phyloP scores from a whole-genome alignment of 768 basidiomycete genomes.

The Gymnopilus dilepis region DNA sequence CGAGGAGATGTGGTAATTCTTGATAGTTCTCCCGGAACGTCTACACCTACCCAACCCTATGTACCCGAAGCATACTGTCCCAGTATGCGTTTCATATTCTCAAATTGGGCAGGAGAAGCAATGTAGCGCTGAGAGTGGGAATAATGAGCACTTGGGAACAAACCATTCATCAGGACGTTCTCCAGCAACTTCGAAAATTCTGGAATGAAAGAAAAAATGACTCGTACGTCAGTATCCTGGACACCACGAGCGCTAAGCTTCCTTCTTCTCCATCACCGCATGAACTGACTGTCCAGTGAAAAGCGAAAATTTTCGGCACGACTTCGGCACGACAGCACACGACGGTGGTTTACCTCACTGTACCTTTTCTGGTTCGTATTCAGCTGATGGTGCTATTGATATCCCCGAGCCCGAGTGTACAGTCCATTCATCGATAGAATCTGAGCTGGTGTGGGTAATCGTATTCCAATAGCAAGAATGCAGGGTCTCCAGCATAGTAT shows the following conservation, averaged over 20 bases:
- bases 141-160: not conserved
- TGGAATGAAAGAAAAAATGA: not conserved
- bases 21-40: not conserved
- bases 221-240: not conserved
- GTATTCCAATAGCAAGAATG: not conserved
- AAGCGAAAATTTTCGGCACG: not conserved
- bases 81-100: not conserved
- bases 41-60: not conserved
- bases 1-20: not conserved
- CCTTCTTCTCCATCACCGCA: not conserved
- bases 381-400: not conserved
- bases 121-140: constrained; percentile 4
- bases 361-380: not conserved
- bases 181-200: not conserved
- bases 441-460: constrained; percentile 6
- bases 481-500: not conserved
- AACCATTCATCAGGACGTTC: not conserved
- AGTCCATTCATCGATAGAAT: not conserved
- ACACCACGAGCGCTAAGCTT: not conserved
- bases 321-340: not conserved
- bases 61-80: not conserved
- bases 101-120: not conserved
- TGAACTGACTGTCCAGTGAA: not conserved
- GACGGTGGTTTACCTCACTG: not conserved
- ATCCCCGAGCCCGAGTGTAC: not conserved